Base-by-base conservation (phyloP, 805 yeast genomes). In the Ogataea ganodermae region DNA sequence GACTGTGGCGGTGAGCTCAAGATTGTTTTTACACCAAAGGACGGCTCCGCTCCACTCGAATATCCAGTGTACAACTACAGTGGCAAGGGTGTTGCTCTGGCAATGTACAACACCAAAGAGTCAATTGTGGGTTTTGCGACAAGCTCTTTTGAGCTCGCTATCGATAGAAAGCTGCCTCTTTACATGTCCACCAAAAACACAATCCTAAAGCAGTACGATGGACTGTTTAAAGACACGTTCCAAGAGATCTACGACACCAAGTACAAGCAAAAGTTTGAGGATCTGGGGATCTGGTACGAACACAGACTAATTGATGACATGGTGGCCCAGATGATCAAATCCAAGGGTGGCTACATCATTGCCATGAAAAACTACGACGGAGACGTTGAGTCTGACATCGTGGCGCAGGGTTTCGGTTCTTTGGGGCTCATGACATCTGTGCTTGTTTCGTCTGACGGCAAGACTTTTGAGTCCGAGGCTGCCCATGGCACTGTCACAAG, bases 401-500 rank as follows among this genome's bases (percentile, higher is more conserved):
- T 92, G 48, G 98, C 98, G 24, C 98, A 92, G 73, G 98, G 98
- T 31, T 92, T 92, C 61, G 98, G 98, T 31, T 91, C 97, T 16
- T 77, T 92, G 57, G 98, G 98, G 35, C 79, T 92, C 59, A 92
- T 92, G 98, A 90, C 98, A 26, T 92, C 98, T 2, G 96, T 89
- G n/a, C 79, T 92, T 59, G 81, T 90, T 64, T 83, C 97, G n/a
- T 95, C 97, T 42, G 97, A 92, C 69, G 97, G 97, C 21, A 88
- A 87, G 74, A 84, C 96, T 12, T 91, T 89, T 68, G 97, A 92
- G 75, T 75, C 90, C 46, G 98, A 92, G 76, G 98, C 98, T 50
- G 98, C 98, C n/a, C 98, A 92, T 68, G 98, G 98, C 48, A 92
- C 98, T 12, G 98, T 92, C 59, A 92, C 97, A 39, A 87, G 98